phyloP scores from a whole-genome alignment of 164 flowering plant genomes.

The Umbellularia californica region DNA sequence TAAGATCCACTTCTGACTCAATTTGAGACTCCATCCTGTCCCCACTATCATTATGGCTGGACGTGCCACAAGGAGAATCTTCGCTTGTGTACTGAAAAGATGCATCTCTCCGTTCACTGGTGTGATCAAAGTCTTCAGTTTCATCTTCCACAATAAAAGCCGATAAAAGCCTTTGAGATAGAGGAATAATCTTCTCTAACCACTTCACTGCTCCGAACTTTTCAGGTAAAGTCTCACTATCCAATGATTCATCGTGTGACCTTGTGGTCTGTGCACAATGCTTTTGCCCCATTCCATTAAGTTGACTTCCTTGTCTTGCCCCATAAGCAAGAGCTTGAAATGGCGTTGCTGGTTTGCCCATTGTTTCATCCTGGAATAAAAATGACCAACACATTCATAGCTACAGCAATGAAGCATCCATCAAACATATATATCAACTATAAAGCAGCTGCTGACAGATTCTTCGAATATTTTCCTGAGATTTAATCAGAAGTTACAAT shows the following conservation, averaged over 20 bases:
- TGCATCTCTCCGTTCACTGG: conserved; percentile 28
- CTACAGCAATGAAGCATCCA: not conserved
- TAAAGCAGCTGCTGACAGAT: not conserved
- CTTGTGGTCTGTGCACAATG: conserved; percentile 19
- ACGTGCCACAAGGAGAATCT: conserved; percentile 29
- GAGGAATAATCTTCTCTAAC: conserved; percentile 39
- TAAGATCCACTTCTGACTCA: conserved; percentile 29
- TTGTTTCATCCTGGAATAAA: conserved; percentile 25
- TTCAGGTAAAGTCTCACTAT: conserved; percentile 21
- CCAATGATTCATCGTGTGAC: conserved; percentile 26
- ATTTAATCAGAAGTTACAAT: not conserved
- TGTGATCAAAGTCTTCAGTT: conserved; percentile 44
- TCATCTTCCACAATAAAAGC: conserved; percentile 82
- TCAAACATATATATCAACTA: not conserved
- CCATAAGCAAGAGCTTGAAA: conserved; percentile 28
- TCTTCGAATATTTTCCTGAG: not conserved
- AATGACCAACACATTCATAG: not conserved
- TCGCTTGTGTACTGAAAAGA: conserved; percentile 28
- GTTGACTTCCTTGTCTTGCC: conserved; percentile 25
- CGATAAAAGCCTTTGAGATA: conserved; percentile 76
- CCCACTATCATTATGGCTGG: conserved; percentile 21
- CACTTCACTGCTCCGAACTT: conserved; percentile 28
- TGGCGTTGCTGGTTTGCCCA: conserved; percentile 21
- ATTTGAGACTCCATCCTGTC: conserved; percentile 30
- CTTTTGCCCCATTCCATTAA: conserved; percentile 23